Base-by-base conservation (phyloP, 2,329 filamentous ascomycete species). In the Periconia sp. region DNA sequence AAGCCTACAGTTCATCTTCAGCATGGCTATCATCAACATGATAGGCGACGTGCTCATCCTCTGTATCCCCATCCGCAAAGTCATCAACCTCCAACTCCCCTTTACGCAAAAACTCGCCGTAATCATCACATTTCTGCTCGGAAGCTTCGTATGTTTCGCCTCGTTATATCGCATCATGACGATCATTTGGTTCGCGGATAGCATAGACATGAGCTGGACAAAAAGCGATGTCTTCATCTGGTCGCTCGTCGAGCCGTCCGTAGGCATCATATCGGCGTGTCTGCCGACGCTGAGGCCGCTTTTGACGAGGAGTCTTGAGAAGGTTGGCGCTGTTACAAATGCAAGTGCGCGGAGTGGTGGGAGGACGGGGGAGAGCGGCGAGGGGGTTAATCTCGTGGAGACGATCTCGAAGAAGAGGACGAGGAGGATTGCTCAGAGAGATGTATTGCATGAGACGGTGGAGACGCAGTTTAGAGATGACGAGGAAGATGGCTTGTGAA, bases 151-250 rank as follows among this genome's bases (percentile, higher is more conserved):
- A 9, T 66, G 62, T 35, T 65, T 67, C 31, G 63, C 64, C 17
- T 66, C 63, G 6, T 56, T 66, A 9, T 66, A 66, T 45, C 63
- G 64, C 19, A 65, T 67, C 56, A 60, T 67, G 17, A 65, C 61
- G 31, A 62, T 65, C 15, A 47, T 56, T 1, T 57, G 50, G 6
- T 57, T 66, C n/a, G 60, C 63, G 11, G 45, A 42, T 23, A 54
- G 58, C 10, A 55, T 31, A 18, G 63, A 66, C 41, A 63, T 66
- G 41, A 64, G 60, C 45, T 68, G 63, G 62, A 61, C 65, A 1
- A 68, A 64, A 49, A 62, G 57, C 50, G 62, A 66, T 33, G 62
- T 65, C n/a, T 66, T 66, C 54, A 64, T 68, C 48, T 68, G 65
- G 65, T 62, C 59, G 2, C 56, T 51, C 11, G 61, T 68, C 31